Evolutionary conservation across 2,329 filamentous ascomycete species (phyloP).

Genomic region (Ophiocordyceps australis): DNA sequence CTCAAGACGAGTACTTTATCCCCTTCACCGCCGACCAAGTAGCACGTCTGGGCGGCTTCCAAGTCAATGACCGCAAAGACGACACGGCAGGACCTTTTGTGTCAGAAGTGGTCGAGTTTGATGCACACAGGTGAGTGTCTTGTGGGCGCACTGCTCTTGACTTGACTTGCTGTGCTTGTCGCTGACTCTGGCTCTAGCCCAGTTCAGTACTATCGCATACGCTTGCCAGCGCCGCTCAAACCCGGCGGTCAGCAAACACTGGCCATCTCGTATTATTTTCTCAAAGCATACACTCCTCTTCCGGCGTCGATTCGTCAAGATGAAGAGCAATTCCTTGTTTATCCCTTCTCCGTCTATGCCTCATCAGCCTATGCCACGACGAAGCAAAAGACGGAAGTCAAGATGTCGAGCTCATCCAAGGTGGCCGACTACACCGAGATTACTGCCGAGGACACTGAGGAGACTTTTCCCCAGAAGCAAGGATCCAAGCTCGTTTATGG

Average conservation of each 20-base stretch:
- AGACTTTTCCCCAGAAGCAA: conserved; percentile 58
- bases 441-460: conserved; percentile 36
- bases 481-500: conserved; percentile 81
- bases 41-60: conserved; percentile 62
- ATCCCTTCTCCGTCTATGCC: conserved; percentile 72
- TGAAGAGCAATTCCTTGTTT: conserved; percentile 71
- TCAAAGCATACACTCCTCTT: conserved; percentile 63
- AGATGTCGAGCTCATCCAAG: conserved; percentile 52
- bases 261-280: conserved; percentile 67
- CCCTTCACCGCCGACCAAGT: conserved; percentile 67
- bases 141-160: not conserved
- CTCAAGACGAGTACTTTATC: conserved; percentile 81
- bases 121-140: conserved; percentile 33
- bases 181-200: not conserved
- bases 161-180: not conserved
- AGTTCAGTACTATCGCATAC: conserved; percentile 69
- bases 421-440: conserved; percentile 76
- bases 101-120: conserved; percentile 48
- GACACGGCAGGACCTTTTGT: conserved; percentile 46
- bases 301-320: conserved; percentile 70
- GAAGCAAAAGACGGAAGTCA: conserved; percentile 96
- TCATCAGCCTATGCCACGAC: conserved; percentile 68
- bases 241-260: conserved; percentile 69
- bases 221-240: conserved; percentile 56
- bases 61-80: conserved; percentile 87